These are phyloP conservation scores for Hypoxylon sp. DNA, from an alignment of 2,329 filamentous ascomycete species.

Conservation along the genomic window DNA sequence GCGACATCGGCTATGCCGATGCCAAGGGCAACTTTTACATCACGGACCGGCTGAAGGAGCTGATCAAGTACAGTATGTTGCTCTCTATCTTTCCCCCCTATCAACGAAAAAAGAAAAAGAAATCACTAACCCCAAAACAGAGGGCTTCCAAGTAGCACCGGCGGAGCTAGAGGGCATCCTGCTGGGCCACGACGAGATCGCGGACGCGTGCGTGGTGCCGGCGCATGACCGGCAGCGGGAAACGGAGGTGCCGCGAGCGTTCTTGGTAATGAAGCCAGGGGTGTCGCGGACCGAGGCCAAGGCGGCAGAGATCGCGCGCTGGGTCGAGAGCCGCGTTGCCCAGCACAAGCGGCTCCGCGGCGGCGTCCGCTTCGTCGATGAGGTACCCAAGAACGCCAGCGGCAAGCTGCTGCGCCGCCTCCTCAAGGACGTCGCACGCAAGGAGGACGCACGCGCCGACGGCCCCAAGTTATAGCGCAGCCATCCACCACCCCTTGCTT, in stretches of 20 bases:
- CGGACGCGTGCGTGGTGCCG: conserved; percentile 69
- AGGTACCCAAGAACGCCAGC: conserved; percentile 69
- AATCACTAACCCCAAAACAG: conserved; percentile 59
- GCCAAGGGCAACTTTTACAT: conserved; percentile 84
- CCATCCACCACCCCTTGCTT: too few relatives aligned
- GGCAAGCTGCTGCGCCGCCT: conserved; percentile 70
- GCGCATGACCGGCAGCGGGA: conserved; percentile 66
- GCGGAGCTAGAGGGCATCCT: conserved; percentile 67
- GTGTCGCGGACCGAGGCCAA: conserved; percentile 48
- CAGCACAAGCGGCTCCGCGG: conserved; percentile 51
- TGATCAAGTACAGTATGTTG: conserved; percentile 67
- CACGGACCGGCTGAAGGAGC: conserved; percentile 81
- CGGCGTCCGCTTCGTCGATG: conserved; percentile 57
- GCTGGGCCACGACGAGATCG: conserved; percentile 52
- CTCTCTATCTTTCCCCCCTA: conserved; percentile 7
- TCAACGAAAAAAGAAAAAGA: neutral
- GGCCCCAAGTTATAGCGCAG: conserved; percentile 43
- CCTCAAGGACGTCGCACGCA: conserved; percentile 56
- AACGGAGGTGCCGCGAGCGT: conserved; percentile 74
- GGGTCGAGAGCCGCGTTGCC: conserved; percentile 50
- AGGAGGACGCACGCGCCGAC: conserved; percentile 40
- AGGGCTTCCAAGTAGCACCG: conserved; percentile 75
- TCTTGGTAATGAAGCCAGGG: conserved; percentile 60
- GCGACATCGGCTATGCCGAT: conserved; percentile 84
- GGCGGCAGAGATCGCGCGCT: conserved; percentile 50